phyloP scores from a whole-genome alignment of 805 yeast species.

The Saccharomycopsis sp. region DNA sequence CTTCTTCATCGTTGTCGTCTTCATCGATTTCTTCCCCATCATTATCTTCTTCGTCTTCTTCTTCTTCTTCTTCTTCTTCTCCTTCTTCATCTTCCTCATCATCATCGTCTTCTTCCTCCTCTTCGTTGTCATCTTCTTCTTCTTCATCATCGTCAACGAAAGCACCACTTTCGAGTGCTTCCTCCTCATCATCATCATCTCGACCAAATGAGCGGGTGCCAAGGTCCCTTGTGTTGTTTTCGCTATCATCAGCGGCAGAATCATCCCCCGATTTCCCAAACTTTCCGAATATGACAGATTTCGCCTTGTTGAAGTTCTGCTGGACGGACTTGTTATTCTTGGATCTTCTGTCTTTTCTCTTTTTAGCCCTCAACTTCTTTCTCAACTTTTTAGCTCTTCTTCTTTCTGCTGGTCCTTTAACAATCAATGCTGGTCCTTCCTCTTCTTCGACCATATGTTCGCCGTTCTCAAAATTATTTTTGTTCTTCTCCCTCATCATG shows the following conservation, averaged over 20 bases:
- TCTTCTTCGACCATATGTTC: constrained; percentile 30
- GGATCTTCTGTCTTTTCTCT: constrained; percentile 1
- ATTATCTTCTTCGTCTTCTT: constrained; percentile 11
- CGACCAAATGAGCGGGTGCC: background rate
- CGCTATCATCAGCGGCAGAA: background rate
- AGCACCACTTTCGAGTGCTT: constrained; percentile 19
- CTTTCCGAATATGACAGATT: no score
- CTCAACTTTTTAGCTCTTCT: constrained; percentile 18
- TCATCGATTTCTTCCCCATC: background rate
- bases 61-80: constrained; percentile 6
- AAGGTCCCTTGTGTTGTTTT: background rate
- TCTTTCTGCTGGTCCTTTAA: constrained; percentile 70
- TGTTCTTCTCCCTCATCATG: constrained; percentile 54
- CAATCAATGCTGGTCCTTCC: constrained; percentile 71
- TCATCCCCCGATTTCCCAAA: no score
- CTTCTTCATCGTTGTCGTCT: constrained; percentile 9
- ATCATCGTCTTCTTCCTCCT: constrained; percentile 15
- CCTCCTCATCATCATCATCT: constrained; percentile 13
- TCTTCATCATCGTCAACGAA: constrained; percentile 16
- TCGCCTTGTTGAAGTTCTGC: no score
- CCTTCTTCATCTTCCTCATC: constrained; percentile 23
- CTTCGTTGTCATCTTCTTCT: constrained; percentile 8
- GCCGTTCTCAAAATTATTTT: constrained; percentile 20
- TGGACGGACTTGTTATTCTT: background rate
- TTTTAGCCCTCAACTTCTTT: background rate